Evolutionary conservation across 2,329 filamentous ascomycete genomes (phyloP).

Genomic region (Orbilia brochopaga): DNA sequence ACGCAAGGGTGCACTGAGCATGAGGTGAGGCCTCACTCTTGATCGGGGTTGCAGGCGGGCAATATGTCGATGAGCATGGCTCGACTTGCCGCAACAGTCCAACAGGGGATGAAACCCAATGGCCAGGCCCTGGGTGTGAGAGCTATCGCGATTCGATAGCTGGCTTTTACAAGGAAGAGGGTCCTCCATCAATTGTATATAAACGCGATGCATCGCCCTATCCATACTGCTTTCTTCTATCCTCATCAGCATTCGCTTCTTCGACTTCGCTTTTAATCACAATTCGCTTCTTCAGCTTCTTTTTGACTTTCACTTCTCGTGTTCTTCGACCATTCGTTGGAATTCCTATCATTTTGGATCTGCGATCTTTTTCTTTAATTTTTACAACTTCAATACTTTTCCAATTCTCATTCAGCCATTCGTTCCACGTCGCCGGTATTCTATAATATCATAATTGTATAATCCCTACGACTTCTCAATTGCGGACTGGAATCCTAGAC

Average conservation of each 20-base stretch:
- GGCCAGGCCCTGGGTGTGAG: background rate
- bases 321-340: constrained; percentile 29
- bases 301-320: constrained; percentile 18
- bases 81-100: constrained; percentile 39
- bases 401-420: constrained; percentile 10
- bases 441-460: constrained; percentile 10
- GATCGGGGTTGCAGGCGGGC: constrained; percentile 9
- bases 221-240: constrained; percentile 7
- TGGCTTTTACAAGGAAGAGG: background rate
- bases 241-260: constrained; percentile 42
- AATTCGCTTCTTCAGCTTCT: constrained; percentile 26
- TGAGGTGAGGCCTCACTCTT: constrained; percentile 3
- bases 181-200: background rate
- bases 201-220: background rate
- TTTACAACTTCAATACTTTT: background rate
- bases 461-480: background rate
- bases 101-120: constrained; percentile 7
- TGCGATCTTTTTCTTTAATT: constrained; percentile 8
- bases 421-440: constrained; percentile 11
- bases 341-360: constrained; percentile 18
- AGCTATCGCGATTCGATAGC: background rate
- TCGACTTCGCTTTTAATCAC: constrained; percentile 22
- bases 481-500: background rate
- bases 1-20: too few species aligned
- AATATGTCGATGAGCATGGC: constrained; percentile 19